phyloP scores from a whole-genome alignment of 1,139 yeast genomes.

The Keqinozyma sinolaborantium region DNA sequence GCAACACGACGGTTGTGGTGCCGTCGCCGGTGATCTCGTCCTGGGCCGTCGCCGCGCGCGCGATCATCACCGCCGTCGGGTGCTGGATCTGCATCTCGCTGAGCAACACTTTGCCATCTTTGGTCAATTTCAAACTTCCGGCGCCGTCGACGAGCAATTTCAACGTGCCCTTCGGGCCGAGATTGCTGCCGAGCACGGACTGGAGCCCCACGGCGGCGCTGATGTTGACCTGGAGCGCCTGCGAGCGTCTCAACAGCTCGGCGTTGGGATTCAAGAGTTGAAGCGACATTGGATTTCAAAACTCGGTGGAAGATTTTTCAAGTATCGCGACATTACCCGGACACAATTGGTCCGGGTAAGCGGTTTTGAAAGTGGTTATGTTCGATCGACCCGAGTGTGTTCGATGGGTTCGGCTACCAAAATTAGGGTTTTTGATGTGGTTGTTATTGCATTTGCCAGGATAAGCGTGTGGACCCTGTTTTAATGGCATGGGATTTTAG shows the following conservation, averaged over 20 bases:
- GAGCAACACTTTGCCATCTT: slow-evolving; percentile 92
- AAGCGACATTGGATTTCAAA: slow-evolving; percentile 40
- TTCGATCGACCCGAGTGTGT: too few species aligned
- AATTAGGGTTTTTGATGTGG: too few species aligned
- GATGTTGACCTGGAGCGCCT: slow-evolving; percentile 92
- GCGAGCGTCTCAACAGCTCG: slow-evolving; percentile 88
- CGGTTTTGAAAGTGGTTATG: too few species aligned
- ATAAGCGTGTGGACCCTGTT: too few species aligned
- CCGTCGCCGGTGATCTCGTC: slow-evolving; percentile 99
- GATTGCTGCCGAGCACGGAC: slow-evolving; percentile 82
- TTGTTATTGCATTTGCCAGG: too few species aligned
- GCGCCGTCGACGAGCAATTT: slow-evolving; percentile 97
- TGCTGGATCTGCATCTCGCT: slow-evolving; percentile 98
- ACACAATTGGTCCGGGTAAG: too few species aligned
- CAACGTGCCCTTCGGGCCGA: slow-evolving; percentile 97
- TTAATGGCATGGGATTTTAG: too few species aligned
- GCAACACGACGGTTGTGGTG: slow-evolving; percentile 92
- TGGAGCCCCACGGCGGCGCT: slow-evolving; percentile 97
- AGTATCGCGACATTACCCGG: slow-evolving; percentile 2
- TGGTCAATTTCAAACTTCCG: slow-evolving; percentile 91
- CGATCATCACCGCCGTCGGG: slow-evolving; percentile 99
- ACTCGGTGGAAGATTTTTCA: slow-evolving; percentile 3
- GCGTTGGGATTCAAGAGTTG: slow-evolving; percentile 96
- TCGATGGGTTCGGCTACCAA: too few species aligned
- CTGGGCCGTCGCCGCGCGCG: slow-evolving; percentile 97